Evolutionary conservation across 176 grass and related monocot species (phyloP).

Genomic region (Saccharum spontaneum): DNA sequence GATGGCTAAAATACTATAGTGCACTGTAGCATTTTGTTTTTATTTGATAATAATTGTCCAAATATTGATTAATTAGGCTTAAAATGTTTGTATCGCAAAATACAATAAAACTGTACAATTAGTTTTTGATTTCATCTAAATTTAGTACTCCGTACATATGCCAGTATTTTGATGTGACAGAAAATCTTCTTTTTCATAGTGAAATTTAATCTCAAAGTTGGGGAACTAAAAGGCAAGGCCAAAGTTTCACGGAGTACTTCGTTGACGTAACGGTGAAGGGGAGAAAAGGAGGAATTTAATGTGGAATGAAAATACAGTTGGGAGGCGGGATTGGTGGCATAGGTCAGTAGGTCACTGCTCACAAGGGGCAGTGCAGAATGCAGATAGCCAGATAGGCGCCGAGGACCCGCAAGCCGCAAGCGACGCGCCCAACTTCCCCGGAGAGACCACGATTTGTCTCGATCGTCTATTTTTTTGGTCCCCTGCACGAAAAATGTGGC

Average conservation of each 20-base stretch:
- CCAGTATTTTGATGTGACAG: no score
- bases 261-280: neutral
- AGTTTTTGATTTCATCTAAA: no score
- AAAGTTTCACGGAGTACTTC: neutral
- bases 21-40: no score
- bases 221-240: no score
- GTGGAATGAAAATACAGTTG: conserved; percentile 49
- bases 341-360: neutral
- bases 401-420: neutral
- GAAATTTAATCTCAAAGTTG: no score
- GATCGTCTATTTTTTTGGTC: neutral
- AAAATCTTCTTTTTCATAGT: no score
- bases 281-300: neutral
- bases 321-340: neutral
- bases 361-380: neutral
- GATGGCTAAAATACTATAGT: no score
- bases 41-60: no score
- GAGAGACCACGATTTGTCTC: neutral
- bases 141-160: no score
- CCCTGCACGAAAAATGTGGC: neutral
- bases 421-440: neutral
- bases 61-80: no score
- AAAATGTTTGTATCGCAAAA: no score
- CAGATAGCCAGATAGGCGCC: neutral
- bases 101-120: no score